These are phyloP conservation scores for Mycena epipterygia DNA, from an alignment of 768 basidiomycete species.

Conservation along the genomic window DNA sequence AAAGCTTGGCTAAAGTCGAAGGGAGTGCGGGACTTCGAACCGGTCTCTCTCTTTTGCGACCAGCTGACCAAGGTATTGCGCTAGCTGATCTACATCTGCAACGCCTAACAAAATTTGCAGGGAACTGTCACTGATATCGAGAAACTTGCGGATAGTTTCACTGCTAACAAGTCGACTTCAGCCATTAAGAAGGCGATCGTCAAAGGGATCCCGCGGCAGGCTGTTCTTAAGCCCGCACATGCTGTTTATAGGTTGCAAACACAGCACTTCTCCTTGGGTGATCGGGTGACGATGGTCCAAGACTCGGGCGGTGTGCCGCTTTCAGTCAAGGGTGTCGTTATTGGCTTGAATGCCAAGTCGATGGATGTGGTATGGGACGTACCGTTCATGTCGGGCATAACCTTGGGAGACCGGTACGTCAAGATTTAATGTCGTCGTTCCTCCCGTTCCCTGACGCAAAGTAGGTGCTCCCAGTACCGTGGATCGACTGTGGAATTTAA, in stretches of 20 bases:
- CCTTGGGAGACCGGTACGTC: constrained; percentile 81
- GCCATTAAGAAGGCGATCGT: constrained; percentile 94
- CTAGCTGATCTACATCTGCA: not conserved
- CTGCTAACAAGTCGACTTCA: constrained; percentile 67
- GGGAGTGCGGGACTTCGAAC: constrained; percentile 92
- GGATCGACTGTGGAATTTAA: constrained; percentile 91
- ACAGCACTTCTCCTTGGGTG: constrained; percentile 89
- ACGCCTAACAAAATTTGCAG: constrained; percentile 51
- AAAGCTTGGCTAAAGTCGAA: constrained; percentile 89
- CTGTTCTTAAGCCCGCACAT: constrained; percentile 93
- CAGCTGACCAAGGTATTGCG: constrained; percentile 86
- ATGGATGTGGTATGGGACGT: constrained; percentile 98
- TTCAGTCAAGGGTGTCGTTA: constrained; percentile 92
- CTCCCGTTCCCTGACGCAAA: not conserved
- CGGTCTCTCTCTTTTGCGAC: constrained; percentile 92
- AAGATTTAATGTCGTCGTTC: not conserved
- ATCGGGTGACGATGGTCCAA: constrained; percentile 96
- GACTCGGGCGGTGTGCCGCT: constrained; percentile 95
- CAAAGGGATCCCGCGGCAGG: constrained; percentile 92
- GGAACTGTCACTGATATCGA: constrained; percentile 87
- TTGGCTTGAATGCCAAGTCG: constrained; percentile 87
- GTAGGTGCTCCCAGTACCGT: constrained; percentile 91
- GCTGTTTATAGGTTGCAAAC: constrained; percentile 91
- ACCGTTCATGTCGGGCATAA: constrained; percentile 93
- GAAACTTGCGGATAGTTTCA: constrained; percentile 77